Evolutionary conservation across 163 green algal species (phyloP).

Genomic region (Scenedesmus sp.): DNA sequence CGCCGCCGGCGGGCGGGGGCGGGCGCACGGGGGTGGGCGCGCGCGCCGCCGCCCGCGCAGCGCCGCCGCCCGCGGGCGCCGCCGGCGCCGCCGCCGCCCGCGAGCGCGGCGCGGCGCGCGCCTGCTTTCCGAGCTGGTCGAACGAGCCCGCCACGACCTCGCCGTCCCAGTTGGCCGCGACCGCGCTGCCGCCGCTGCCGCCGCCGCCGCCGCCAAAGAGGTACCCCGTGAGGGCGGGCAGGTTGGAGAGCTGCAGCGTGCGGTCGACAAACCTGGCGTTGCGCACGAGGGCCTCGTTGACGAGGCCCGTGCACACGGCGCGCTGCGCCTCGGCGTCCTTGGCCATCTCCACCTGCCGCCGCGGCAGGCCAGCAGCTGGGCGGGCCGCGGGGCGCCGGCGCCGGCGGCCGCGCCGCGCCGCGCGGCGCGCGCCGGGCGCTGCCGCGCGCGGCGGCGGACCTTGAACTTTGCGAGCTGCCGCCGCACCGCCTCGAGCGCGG

Average conservation of each 20-base stretch:
- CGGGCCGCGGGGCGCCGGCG: not conserved
- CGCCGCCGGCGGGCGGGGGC: not conserved
- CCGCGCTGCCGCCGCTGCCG: constrained; percentile 26
- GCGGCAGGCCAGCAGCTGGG: not conserved
- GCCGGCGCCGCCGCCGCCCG: too few species aligned
- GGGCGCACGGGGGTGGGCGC: too few species aligned
- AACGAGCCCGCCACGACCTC: constrained; percentile 64
- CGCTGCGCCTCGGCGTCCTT: constrained; percentile 61
- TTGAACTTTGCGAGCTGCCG: constrained; percentile 45
- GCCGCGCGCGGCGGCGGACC: not conserved
- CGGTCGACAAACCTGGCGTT: constrained; percentile 81
- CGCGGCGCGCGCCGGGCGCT: not conserved
- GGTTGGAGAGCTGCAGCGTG: constrained; percentile 85
- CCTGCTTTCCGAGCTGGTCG: constrained; percentile 49
- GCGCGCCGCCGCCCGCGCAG: too few species aligned
- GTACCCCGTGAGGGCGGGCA: constrained; percentile 47
- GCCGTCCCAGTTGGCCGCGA: constrained; percentile 47
- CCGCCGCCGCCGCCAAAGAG: constrained; percentile 36
- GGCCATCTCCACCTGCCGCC: constrained; percentile 47
- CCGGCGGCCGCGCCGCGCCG: not conserved
- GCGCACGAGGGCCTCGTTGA: constrained; percentile 58
- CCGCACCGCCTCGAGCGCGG: constrained; percentile 52
- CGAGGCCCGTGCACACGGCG: constrained; percentile 20
- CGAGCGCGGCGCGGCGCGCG: constrained; percentile 32
- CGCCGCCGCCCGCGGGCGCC: too few species aligned